Conservation (phyloP, 1,284 basidiomycete genomes). For the Leccinum cinnamomeum region DNA sequence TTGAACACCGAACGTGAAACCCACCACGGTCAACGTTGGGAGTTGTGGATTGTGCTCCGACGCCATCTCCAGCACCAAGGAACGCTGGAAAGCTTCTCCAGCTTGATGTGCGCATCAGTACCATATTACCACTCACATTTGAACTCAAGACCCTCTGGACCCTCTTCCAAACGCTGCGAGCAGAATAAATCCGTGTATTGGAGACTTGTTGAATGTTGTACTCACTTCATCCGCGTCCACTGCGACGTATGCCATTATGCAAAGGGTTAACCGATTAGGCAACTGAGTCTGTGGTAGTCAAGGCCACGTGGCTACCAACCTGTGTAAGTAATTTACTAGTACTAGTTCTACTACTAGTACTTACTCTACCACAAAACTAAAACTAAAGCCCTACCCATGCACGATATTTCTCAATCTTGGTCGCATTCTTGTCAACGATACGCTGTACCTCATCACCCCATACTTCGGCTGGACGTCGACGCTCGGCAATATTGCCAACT, state of each 20-base stretch:
- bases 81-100: constrained; percentile 43
- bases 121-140: constrained; percentile 45
- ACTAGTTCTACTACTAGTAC: too few species aligned
- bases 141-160: constrained; percentile 63
- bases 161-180: constrained; percentile 56
- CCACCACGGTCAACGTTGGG: constrained; percentile 52
- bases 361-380: background rate
- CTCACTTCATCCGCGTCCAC: constrained; percentile 58
- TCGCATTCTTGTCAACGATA: constrained; percentile 53
- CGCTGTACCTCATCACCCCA: constrained; percentile 65
- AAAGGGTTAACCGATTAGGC: background rate
- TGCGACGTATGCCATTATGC: constrained; percentile 50
- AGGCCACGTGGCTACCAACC: constrained; percentile 7
- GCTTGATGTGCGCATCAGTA: constrained; percentile 1
- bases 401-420: constrained; percentile 49
- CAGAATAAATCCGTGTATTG: background rate
- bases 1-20: constrained; percentile 14
- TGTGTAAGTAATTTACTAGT: too few species aligned
- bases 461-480: constrained; percentile 46
- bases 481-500: constrained; percentile 23
- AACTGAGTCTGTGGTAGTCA: background rate
- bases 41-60: constrained; percentile 18
- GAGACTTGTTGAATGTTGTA: constrained; percentile 11
- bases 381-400: constrained; percentile 41
- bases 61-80: constrained; percentile 38